Evolutionary conservation across 768 basidiomycete genomes (phyloP).

Genomic region (Suillus placidus): DNA sequence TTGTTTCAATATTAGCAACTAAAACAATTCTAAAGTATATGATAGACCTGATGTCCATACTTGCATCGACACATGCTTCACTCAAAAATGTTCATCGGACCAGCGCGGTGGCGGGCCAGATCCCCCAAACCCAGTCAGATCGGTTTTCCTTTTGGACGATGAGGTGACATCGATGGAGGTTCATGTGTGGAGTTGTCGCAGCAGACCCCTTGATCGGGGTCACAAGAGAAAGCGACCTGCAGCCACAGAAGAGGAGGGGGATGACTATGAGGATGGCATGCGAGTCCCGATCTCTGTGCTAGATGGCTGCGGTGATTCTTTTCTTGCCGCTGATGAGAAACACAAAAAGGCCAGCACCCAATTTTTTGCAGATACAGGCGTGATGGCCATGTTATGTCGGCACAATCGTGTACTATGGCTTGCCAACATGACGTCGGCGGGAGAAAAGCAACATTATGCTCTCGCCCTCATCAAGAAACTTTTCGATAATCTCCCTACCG

Average conservation of each 20-base stretch:
- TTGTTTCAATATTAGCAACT: not conserved
- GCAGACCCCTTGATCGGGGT: no score
- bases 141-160: no score
- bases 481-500: constrained; percentile 18
- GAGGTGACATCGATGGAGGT: no score
- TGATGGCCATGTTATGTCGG: constrained; percentile 26
- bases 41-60: constrained; percentile 12
- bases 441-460: constrained; percentile 22
- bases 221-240: no score
- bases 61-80: constrained; percentile 38
- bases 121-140: constrained; percentile 20
- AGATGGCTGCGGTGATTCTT: no score
- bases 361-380: constrained; percentile 23
- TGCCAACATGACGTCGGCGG: constrained; percentile 21
- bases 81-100: constrained; percentile 26
- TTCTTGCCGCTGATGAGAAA: no score
- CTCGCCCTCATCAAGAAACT: constrained; percentile 10
- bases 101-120: constrained; percentile 16
- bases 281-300: no score
- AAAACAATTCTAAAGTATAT: not conserved
- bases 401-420: constrained; percentile 25
- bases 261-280: no score
- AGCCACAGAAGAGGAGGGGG: no score
- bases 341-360: no score
- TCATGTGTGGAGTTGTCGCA: no score